These are phyloP conservation scores for Hevea brasiliensis DNA, from an alignment of 345 rosid species.

Conservation along the genomic window DNA sequence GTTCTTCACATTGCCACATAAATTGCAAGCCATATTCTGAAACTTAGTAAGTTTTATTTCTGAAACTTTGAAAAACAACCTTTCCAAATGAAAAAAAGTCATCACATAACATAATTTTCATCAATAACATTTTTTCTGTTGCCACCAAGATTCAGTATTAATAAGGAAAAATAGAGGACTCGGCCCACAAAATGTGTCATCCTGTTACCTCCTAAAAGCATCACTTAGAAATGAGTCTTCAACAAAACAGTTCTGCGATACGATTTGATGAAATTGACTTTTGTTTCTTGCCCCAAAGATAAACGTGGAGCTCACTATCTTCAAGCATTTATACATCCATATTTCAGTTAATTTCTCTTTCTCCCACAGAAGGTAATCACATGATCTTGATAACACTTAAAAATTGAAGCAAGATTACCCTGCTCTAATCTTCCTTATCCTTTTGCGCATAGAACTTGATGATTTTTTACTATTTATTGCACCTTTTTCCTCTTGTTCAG, in stretches of 20 bases:
- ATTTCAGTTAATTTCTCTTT: not conserved
- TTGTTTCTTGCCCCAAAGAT: not conserved
- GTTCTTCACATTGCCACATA: too few relatives aligned
- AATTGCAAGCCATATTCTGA: too few relatives aligned
- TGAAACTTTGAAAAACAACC: too few relatives aligned
- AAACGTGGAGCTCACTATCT: not conserved
- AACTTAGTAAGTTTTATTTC: too few relatives aligned
- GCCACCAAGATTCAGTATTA: not conserved
- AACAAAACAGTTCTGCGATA: not conserved
- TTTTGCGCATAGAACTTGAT: not conserved
- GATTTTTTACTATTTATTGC: constrained; percentile 9
- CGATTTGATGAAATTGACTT: not conserved
- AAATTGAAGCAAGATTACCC: not conserved
- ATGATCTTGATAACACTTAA: not conserved
- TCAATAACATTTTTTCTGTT: too few relatives aligned
- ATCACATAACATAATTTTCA: too few relatives aligned
- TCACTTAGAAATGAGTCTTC: not conserved
- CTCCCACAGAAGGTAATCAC: not conserved
- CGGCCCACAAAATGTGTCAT: not conserved
- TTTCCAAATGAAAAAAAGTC: too few relatives aligned
- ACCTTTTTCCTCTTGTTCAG: constrained; percentile 7
- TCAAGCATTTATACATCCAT: not conserved
- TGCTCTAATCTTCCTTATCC: not conserved
- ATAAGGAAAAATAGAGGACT: not conserved
- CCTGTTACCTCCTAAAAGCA: not conserved